Percentiles rank a stretch among this genome's conserved stretches.
These are phyloP conservation scores for Botryobasidium botryosum DNA, from an alignment of 768 basidiomycete genomes.

Conservation along the genomic window DNA sequence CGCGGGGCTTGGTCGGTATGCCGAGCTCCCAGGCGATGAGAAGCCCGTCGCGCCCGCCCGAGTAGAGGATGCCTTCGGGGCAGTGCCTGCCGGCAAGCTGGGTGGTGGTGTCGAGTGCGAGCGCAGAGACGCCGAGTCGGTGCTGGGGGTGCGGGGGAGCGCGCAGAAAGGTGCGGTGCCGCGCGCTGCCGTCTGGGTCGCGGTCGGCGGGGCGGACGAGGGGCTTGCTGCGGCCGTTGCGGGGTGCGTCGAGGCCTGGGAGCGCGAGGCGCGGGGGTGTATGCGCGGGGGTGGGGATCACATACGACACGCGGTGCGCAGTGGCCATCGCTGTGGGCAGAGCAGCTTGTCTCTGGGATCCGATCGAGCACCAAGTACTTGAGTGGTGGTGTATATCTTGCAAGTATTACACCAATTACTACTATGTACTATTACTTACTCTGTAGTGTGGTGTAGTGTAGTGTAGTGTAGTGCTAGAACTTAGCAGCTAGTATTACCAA, in stretches of 20 bases:
- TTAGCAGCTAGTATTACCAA: no score
- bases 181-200: not conserved
- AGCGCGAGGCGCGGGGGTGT: conserved; percentile 49
- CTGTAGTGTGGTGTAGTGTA: no score
- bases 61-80: conserved; percentile 80
- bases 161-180: conserved; percentile 1
- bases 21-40: conserved; percentile 78
- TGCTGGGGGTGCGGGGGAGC: conserved; percentile 47
- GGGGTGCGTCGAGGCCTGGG: conserved; percentile 43
- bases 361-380: no score
- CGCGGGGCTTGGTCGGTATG: conserved; percentile 30
- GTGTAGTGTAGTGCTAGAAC: no score
- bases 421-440: no score
- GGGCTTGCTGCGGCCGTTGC: conserved; percentile 53
- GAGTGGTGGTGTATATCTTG: no score
- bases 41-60: conserved; percentile 77
- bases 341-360: no score
- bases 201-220: conserved; percentile 32
- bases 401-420: no score
- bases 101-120: conserved; percentile 79
- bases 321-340: conserved; percentile 12
- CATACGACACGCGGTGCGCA: conserved; percentile 58
- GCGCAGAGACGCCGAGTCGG: conserved; percentile 66
- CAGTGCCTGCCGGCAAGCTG: conserved; percentile 41
- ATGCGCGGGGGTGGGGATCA: conserved; percentile 56